Evolutionary conservation across 768 basidiomycete genomes (phyloP).

Genomic region (Hirschioporus abietinus): DNA sequence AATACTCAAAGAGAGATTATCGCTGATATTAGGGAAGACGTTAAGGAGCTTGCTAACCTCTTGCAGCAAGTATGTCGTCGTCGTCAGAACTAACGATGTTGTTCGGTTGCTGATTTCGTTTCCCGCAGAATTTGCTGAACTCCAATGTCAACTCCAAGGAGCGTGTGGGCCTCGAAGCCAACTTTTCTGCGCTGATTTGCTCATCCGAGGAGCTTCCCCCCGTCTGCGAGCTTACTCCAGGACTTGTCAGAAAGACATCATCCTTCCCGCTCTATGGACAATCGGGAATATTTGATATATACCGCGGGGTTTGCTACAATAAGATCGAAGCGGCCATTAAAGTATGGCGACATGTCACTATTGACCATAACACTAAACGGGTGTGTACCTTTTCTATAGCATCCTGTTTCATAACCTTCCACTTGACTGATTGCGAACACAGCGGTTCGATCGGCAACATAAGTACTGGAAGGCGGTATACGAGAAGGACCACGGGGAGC

Average conservation of each 20-base stretch:
- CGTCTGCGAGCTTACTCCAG: neutral
- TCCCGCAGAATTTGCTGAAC: neutral
- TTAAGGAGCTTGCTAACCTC: neutral
- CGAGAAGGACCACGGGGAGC: conserved; percentile 43
- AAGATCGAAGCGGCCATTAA: conserved; percentile 39
- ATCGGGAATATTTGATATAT: neutral
- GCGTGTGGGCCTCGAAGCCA: neutral
- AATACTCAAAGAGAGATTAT: neutral
- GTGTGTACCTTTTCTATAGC: conserved; percentile 50
- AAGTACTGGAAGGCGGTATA: conserved; percentile 51
- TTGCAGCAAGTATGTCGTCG: neutral
- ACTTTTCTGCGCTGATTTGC: neutral
- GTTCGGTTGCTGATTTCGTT: neutral
- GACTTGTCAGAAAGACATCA: neutral
- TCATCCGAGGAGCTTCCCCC: neutral
- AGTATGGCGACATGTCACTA: conserved; percentile 41
- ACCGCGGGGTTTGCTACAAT: neutral
- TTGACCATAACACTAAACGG: conserved; percentile 32
- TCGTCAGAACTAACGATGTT: neutral
- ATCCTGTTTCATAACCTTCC: conserved; percentile 44
- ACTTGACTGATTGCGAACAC: conserved; percentile 36
- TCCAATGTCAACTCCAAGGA: neutral
- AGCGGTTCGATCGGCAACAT: conserved; percentile 53
- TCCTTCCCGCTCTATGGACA: neutral
- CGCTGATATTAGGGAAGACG: neutral